These are phyloP conservation scores for Penicillium atrosanguineum DNA, from an alignment of 495 filamentous ascomycete species.

Conservation along the genomic window DNA sequence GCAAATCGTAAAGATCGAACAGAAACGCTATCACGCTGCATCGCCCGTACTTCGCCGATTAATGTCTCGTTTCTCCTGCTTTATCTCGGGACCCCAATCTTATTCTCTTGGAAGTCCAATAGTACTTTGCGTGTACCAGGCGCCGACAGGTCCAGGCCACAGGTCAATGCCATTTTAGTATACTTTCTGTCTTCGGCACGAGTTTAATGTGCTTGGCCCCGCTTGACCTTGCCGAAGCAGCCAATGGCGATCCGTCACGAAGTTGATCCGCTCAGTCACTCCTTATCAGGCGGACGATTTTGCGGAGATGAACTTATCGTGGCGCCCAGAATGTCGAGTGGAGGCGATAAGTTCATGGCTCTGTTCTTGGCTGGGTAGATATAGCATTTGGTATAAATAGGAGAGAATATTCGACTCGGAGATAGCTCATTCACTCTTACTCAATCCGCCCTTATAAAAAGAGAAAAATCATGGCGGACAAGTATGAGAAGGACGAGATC, in stretches of 20 bases:
- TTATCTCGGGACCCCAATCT: background rate
- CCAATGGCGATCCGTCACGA: background rate
- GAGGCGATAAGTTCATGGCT: background rate
- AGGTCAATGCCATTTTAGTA: too few relatives aligned
- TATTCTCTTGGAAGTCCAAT: background rate
- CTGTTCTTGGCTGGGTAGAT: background rate
- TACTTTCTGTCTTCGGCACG: too few relatives aligned
- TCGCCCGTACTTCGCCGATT: background rate
- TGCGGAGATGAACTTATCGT: constrained; percentile 12
- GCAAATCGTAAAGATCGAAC: background rate
- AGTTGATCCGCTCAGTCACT: background rate
- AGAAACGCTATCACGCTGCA: background rate
- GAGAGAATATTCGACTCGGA: too few relatives aligned
- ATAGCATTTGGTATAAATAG: too few relatives aligned
- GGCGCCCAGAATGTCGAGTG: too few relatives aligned
- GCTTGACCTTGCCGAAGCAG: too few relatives aligned
- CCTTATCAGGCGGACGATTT: constrained; percentile 4
- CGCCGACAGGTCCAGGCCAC: too few relatives aligned
- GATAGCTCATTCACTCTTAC: background rate
- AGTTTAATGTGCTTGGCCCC: background rate
- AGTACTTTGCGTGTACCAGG: too few relatives aligned
- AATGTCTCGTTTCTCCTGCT: background rate
- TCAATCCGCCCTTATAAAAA: background rate
- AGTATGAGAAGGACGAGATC: constrained; percentile 8
- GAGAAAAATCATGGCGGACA: constrained; percentile 7